Evolutionary conservation across 139 green algal genomes (phyloP).

Genomic region (Trebouxia sp.): DNA sequence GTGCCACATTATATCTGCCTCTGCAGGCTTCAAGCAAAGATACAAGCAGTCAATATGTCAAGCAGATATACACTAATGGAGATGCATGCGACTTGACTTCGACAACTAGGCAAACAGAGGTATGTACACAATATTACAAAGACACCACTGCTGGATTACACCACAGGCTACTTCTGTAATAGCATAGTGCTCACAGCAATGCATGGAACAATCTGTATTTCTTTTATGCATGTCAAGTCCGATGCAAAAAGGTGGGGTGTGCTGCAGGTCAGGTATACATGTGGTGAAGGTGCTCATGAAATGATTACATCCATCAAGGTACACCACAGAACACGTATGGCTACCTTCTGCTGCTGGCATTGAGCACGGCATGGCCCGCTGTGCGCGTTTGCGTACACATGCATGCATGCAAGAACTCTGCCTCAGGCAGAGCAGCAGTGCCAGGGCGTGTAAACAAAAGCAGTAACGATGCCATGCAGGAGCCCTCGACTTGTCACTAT

Average conservation of each 20-base stretch:
- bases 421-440: neutral
- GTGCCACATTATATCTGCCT: constrained; percentile 14
- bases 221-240: neutral
- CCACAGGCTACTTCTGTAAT: no score
- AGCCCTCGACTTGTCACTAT: constrained; percentile 83
- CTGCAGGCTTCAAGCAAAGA: neutral
- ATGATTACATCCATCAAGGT: constrained; percentile 56
- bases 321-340: neutral
- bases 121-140: no score
- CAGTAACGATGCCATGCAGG: constrained; percentile 26
- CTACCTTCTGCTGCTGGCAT: neutral
- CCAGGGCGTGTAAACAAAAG: neutral
- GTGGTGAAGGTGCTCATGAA: constrained; percentile 49
- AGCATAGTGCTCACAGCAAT: no score
- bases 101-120: constrained; percentile 57
- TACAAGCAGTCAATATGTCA: constrained; percentile 55
- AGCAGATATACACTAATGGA: constrained; percentile 62
- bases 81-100: constrained; percentile 72
- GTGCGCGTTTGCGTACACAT: no score
- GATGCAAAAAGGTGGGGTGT: neutral
- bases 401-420: no score
- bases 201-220: no score
- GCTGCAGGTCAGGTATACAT: constrained; percentile 71
- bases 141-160: no score
- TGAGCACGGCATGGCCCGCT: no score